Evolutionary conservation across 1,284 basidiomycete species (phyloP), one percentile per base, ranked within the genome.

Genomic region (Leccinum fallax): DNA sequence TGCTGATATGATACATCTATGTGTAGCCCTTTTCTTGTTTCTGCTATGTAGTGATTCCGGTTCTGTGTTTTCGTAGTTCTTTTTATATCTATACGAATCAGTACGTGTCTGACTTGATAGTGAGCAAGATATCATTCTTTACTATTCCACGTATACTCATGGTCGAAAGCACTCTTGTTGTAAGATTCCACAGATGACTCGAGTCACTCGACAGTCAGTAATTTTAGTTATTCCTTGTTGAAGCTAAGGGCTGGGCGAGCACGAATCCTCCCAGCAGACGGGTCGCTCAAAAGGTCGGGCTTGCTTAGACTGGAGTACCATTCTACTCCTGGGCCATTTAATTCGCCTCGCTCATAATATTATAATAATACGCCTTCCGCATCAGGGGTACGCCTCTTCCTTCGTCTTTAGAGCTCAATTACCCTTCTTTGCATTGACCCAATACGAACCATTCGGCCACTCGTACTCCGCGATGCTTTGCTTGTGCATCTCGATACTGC

Each of bases 401-500:
- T 15, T 56, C 46, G 54, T 53, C 48, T 65, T 65, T 38, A 61
- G 19, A 26, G 54, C 46, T 62, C 53, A 28, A 48, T 48, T 15
- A 0, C 46, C 46, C 46, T 48, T 66, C 57, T 32, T 71, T 61
- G 32, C 73, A 70, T 60, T 55, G 24, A 73, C 79, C 90, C 90
- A 93, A 72, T 92, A 92, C 5, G 84, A 82, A 4, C 90, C 90
- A 68, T 85, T 79, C 3, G 91, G 91, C 83, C 84, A 93, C 74
- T 91, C 87, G 68, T 82, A 93, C 70, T 90, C 85, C 4, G 82
- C 84, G 63, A 93, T 89, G 70, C 89, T 92, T 58, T 80, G 72
- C 71, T 85, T 81, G 69, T 84, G 80, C 85, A 93, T 92, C 78
- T 93, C 88, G 71, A 93, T 93, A 66, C 90, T 91, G 67, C 55